Conservation (phyloP, 2,329 filamentous ascomycete genomes). For the Basipetospora chlamydospora region DNA sequence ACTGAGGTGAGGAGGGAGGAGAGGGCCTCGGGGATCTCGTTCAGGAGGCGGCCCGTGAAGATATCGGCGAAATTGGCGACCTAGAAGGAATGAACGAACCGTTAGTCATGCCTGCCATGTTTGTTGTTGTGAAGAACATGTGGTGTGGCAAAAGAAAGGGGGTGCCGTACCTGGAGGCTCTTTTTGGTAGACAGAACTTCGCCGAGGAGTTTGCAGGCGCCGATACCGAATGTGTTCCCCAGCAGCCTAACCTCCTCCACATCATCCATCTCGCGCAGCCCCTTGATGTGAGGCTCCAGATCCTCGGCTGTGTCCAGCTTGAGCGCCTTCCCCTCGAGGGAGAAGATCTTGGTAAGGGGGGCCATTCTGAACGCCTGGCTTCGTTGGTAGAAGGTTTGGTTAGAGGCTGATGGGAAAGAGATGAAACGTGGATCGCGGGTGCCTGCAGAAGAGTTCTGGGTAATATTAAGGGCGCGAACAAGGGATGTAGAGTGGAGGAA, state of each 20-base stretch:
- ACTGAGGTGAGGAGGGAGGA: conserved; percentile 74
- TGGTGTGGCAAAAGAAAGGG: not conserved
- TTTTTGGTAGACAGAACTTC: conserved; percentile 75
- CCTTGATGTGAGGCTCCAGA: conserved; percentile 68
- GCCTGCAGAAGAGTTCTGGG: conserved; percentile 1
- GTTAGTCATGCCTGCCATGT: conserved; percentile 6
- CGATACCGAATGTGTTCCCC: conserved; percentile 86
- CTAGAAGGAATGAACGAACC: conserved; percentile 19
- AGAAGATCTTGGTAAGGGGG: conserved; percentile 55
- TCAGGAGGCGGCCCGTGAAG: conserved; percentile 86
- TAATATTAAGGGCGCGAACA: not conserved
- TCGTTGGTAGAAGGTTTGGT: no score
- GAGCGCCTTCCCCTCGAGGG: conserved; percentile 78
- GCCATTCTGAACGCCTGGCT: conserved; percentile 24
- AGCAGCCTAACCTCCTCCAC: conserved; percentile 76
- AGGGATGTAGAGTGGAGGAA: conserved; percentile 2
- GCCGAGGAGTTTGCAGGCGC: conserved; percentile 72
- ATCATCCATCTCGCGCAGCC: conserved; percentile 54
- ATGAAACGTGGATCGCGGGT: no score
- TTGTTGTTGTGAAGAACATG: no score
- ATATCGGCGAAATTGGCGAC: conserved; percentile 89
- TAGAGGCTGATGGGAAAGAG: no score
- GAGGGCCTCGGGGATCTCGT: conserved; percentile 84
- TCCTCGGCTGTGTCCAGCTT: conserved; percentile 85
- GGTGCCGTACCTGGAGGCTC: conserved; percentile 50